Base-by-base conservation (phyloP, 2,329 filamentous ascomycete genomes). In the Colletotrichum filicis region DNA sequence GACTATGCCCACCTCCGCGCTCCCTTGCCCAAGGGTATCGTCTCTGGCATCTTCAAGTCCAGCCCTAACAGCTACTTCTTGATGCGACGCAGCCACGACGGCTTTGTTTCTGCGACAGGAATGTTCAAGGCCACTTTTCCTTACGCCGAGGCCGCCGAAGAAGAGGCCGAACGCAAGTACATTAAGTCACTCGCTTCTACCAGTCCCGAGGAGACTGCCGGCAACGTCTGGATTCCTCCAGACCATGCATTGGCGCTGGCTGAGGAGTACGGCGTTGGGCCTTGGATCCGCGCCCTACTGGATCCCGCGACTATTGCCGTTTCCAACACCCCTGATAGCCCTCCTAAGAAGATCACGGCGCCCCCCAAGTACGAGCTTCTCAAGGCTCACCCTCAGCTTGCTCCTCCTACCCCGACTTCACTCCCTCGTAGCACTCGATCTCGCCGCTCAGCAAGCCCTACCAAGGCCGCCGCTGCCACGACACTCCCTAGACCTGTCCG, bases 1-100 rank as follows among this genome's bases (percentile, higher is more conserved):
- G 97, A 98, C 83, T 99, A 99, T 83, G 96, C 95, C 76, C 97
- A 99, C 82, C 88, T 99, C 62, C 93, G 96, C 79, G 96, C 95
- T 74, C 96, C 97, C 16, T 86, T 99, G 59, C 97, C 97, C 62
- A 97, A 95, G 83, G 95, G 97, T 76, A 92, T 98, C 77, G 91
- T 92, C 32, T 98, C 95, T 6, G 97, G 97, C 80, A 97, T 99
- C 79, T 98, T 98, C 87, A 93, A 94, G 79, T 92, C 92, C 73
- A 92, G 92, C 80, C 96, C 97, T 5, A 95, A 95, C 81, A 97
- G 94, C 77, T 99, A 99, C 85, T 99, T 98, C 83, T 86, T 99
- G 78, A 99, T 99, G 94, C 92, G 94, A 83, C 92, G 94, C 78
- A 96, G 94, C 83, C 91, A 91, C 80, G 94, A 97, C 80, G 94